Conservation (phyloP, 2,329 filamentous ascomycete genomes). For the Phoma sp. region DNA sequence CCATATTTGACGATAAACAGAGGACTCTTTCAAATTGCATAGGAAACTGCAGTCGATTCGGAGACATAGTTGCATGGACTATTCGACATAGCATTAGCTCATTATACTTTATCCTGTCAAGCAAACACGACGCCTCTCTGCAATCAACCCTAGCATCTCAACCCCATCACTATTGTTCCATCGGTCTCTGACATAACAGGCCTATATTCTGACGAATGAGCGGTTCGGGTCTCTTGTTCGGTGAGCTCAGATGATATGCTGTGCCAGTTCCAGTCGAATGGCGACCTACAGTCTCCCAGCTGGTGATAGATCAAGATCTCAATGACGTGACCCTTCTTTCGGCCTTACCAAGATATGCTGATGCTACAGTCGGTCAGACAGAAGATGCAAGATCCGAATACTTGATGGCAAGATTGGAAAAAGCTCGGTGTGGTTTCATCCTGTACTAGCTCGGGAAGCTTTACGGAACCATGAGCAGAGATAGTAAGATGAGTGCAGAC, state of each 20-base stretch:
- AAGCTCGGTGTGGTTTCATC: conserved; percentile 6
- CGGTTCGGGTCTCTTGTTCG: conserved; percentile 10
- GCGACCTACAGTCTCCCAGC: conserved; percentile 29
- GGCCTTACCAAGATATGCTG: conserved; percentile 20
- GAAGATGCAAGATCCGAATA: conserved; percentile 25
- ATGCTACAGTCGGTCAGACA: conserved; percentile 30
- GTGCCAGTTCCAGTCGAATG: conserved; percentile 23
- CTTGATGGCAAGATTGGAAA: conserved; percentile 18
- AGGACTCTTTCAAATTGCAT: too few relatives aligned
- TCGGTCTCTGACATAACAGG: conserved; percentile 23
- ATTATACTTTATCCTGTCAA: too few relatives aligned
- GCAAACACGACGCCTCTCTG: too few relatives aligned
- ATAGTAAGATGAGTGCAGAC: conserved; percentile 21
- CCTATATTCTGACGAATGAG: conserved; percentile 10
- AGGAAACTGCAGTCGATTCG: too few relatives aligned
- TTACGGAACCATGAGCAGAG: neutral
- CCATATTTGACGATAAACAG: too few relatives aligned
- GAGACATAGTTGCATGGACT: too few relatives aligned
- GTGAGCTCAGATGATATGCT: neutral
- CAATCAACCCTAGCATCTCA: neutral
- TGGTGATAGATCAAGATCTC: conserved; percentile 17
- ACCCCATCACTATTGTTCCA: conserved; percentile 17
- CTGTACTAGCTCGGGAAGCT: conserved; percentile 25
- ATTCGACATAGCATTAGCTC: too few relatives aligned
- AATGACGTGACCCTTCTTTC: conserved; percentile 20